Evolutionary conservation across 2,329 filamentous ascomycete species (phyloP), one percentile per base, ranked within the genome.

Genomic region (Xylariaceae sp.): DNA sequence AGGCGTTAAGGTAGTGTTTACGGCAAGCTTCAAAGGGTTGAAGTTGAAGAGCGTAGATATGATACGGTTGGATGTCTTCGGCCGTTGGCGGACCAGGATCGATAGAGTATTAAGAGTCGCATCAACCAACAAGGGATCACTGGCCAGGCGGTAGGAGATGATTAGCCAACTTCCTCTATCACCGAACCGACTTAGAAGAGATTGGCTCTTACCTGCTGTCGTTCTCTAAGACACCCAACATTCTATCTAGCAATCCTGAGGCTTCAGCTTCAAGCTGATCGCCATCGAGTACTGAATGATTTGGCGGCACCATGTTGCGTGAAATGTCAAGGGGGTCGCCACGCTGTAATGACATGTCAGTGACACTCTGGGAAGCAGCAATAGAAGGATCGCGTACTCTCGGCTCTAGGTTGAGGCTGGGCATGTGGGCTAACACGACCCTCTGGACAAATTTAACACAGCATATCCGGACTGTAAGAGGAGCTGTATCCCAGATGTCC

Each of bases 391-490:
- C 34, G 52, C 84, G 73, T 83, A 96, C 90, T 78, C 90, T 86
- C 66, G 89, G 88, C 71, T 97, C 93, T 58, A 85, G 80, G 66
- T 90, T 89, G 60, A 88, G 77, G 51, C 90, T 90, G n/a, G 88
- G 86, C 9, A 91, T 97, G 75, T 99, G 93, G 15, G 92, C 90
- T 65, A 97, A 83, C 50, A 99, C 89, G 50, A 97, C 90, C 64
- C 90, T 87, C 77, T 99, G 93, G 44, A 91, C 88, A 74, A 99
- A 99, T 75, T 99, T 99, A 81, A 97, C 88, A 77, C 94, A 97
- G 79, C 92, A 96, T 73, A 97, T 88, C 68, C 88, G 88, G 64
- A 97, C 84, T 2, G 90, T 88, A 10, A 88, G 82, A 11, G 84
- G 78, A 15, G 90, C 87, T 49, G 80, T 83, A 67, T 97, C 93